Base-by-base conservation (phyloP, 495 filamentous ascomycete species). In the Elasticomyces elasticus region DNA sequence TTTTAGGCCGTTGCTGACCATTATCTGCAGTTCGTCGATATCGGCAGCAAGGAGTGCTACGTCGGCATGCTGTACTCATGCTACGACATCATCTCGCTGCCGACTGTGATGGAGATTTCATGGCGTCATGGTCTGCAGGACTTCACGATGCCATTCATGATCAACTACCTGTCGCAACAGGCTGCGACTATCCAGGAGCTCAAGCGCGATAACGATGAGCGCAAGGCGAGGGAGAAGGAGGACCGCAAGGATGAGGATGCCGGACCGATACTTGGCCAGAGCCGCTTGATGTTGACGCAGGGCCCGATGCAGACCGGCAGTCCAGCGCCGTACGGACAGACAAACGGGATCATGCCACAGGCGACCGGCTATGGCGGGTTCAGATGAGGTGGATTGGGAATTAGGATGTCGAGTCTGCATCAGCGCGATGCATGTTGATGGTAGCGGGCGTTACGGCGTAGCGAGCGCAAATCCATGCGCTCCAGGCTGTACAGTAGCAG, bases 61-160 rank as follows among this genome's bases (percentile, higher is more conserved):
- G 91, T 95, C 28, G 94, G 89, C 59, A 97, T 97, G 90, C 79
- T 99, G 51, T 99, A 99, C 65, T 82, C 94, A 48, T 99, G 94
- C 78, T 95, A 99, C 71, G 94, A 99, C 55, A 81, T 99, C 46
- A 91, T 99, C 65, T 86, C 85, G 17, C 84, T 94, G 12, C 85
- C 95, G 60, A 77, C 89, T 38, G 84, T 97, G 54, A 81, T 99
- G 74, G 94, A 99, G 73, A 76, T 99, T 48, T 95, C 91, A 50
- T 99, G 94, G 94, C 90, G 94, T 62, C 77, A 94, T 68, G 87
- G 89, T 49, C 83, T 99, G 31, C 81, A 84, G 58, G 94, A 99
- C 76, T 97, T 94, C 74, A 94, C 91, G 52, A 97, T 99, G 94
- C 94, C 94, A 15, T 99, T 89, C 76, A 94, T 99, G 89, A 97